A percentile compares a stretch with the other conserved stretches of the same genome.
phyloP scores from a whole-genome alignment of 148 eudicot species.

The Polygonum maritimum region DNA sequence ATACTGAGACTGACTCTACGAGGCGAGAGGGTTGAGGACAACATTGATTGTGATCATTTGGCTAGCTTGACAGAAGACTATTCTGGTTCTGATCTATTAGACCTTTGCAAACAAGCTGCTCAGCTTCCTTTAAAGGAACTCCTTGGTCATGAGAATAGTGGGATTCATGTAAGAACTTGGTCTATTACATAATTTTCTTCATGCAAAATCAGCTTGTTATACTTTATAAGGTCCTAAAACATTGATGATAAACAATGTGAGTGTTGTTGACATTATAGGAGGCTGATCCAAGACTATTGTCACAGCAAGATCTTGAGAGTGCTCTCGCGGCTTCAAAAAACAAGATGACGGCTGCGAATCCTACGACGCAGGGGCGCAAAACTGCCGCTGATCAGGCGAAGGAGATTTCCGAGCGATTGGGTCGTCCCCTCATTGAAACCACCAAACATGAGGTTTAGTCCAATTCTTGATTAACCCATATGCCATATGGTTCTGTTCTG shows the following conservation, averaged over 20 bases:
- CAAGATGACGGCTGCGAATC: conserved; percentile 50
- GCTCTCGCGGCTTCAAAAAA: conserved; percentile 43
- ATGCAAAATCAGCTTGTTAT: too few relatives aligned
- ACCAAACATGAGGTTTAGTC: too few relatives aligned
- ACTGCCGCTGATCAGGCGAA: too few relatives aligned
- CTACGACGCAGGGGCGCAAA: too few relatives aligned
- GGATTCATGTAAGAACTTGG: conserved; percentile 42
- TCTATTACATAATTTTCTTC: too few relatives aligned
- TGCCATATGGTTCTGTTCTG: too few relatives aligned
- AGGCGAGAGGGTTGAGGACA: not conserved
- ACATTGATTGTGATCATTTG: conserved; percentile 50
- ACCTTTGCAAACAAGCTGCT: conserved; percentile 92
- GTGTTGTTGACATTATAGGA: not conserved
- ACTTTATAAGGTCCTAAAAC: too few relatives aligned
- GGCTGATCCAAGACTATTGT: conserved; percentile 62
- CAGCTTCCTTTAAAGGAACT: conserved; percentile 86
- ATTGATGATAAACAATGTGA: too few relatives aligned
- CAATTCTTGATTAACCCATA: too few relatives aligned
- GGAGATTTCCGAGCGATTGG: too few relatives aligned
- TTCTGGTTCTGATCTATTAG: conserved; percentile 88
- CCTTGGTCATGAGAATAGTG: conserved; percentile 68
- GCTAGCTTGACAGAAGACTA: conserved; percentile 76
- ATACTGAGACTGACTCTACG: conserved; percentile 16
- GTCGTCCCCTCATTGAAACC: too few relatives aligned
- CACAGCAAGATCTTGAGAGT: conserved; percentile 59